These are phyloP conservation scores for Solanum hybrid DNA, from an alignment of 305 asterid species.

Conservation along the genomic window DNA sequence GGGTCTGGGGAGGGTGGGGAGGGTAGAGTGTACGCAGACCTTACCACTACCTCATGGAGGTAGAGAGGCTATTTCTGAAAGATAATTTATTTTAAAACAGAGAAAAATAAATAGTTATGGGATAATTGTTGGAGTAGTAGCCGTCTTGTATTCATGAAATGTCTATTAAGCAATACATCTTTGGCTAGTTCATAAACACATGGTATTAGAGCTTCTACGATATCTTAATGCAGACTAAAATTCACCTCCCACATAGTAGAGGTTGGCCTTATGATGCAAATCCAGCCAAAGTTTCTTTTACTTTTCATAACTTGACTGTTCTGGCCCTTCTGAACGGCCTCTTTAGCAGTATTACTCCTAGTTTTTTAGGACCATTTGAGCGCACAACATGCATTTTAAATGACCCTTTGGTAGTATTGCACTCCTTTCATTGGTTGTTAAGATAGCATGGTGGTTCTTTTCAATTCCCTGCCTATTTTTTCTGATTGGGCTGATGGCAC, in stretches of 20 bases:
- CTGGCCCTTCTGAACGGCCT: neutral
- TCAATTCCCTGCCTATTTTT: neutral
- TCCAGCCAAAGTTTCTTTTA: neutral
- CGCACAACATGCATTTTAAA: neutral
- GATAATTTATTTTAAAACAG: neutral
- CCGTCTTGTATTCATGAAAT: neutral
- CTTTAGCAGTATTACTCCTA: neutral
- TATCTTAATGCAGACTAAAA: neutral
- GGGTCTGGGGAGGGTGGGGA: neutral
- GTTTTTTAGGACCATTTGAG: neutral
- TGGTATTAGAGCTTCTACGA: neutral
- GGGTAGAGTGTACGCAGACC: neutral
- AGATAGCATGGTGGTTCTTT: neutral
- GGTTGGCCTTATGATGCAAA: neutral
- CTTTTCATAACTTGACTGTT: neutral
- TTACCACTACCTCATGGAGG: neutral
- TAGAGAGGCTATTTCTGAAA: neutral
- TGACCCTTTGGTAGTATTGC: neutral
- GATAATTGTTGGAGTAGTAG: neutral
- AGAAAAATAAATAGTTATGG: neutral
- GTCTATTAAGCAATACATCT: neutral
- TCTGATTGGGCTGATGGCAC: neutral
- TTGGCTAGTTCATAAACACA: neutral
- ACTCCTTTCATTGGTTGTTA: neutral
- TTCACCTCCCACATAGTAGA: neutral